phyloP scores from a whole-genome alignment of 129 eudicot genomes.

The Flaveria linearis region DNA sequence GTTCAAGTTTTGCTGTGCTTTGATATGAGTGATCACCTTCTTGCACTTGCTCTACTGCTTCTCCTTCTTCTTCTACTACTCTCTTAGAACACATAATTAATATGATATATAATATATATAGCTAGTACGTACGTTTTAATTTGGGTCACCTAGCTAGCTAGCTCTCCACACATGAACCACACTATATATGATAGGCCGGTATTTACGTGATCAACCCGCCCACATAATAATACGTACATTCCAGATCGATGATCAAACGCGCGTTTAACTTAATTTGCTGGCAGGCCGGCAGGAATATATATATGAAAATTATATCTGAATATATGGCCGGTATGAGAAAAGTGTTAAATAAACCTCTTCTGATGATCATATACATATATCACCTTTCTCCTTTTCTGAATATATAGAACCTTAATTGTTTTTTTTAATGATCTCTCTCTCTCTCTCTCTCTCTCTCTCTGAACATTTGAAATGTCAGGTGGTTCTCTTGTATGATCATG shows the following conservation, averaged over 20 bases:
- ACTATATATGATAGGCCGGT: background rate
- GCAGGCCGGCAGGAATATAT: no score
- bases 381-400: no score
- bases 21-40: background rate
- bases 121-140: no score
- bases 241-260: no score
- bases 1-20: conserved; percentile 19
- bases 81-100: conserved; percentile 38
- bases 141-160: background rate
- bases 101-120: no score
- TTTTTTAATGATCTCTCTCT: conserved; percentile 7
- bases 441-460: conserved; percentile 1
- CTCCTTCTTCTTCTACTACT: conserved; percentile 28
- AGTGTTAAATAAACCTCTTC: no score
- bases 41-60: background rate
- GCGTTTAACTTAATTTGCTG: no score
- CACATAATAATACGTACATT: background rate
- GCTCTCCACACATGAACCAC: no score
- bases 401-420: conserved; percentile 11
- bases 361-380: no score
- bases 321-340: no score
- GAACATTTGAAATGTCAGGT: conserved; percentile 31
- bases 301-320: background rate
- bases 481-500: background rate
- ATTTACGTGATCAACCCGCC: background rate